Evolutionary conservation across 83 land plant genomes (phyloP).

Genomic region (Larix sibirica): DNA sequence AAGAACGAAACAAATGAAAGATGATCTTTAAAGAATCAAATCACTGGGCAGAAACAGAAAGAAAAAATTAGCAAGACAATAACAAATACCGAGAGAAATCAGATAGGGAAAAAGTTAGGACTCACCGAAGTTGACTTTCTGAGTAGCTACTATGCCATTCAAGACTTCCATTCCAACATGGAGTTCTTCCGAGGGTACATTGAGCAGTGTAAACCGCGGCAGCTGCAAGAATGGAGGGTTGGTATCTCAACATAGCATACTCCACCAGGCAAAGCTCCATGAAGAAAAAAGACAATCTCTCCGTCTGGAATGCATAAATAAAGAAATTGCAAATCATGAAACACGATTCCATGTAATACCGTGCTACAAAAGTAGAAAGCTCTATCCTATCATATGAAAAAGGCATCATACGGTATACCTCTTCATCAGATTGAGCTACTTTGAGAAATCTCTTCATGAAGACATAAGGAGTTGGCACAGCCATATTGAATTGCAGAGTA

Average conservation of each 20-base stretch:
- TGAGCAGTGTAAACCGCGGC: conserved; percentile 92
- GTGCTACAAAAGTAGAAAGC: neutral
- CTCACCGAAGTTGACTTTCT: conserved; percentile 74
- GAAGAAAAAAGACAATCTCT: conserved; percentile 72
- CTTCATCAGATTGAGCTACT: conserved; percentile 69
- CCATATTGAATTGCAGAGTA: conserved; percentile 75
- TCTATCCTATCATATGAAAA: neutral
- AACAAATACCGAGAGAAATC: neutral
- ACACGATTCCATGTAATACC: neutral
- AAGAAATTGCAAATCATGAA: neutral
- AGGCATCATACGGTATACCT: conserved; percentile 34
- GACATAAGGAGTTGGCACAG: conserved; percentile 87
- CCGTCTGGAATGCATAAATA: conserved; percentile 43
- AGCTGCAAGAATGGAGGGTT: conserved; percentile 87
- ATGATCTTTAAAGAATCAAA: neutral
- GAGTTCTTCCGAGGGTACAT: conserved; percentile 50
- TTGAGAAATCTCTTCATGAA: conserved; percentile 85
- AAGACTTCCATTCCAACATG: conserved; percentile 67
- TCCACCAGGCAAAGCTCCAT: conserved; percentile 88
- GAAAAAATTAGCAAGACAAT: neutral
- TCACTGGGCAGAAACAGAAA: neutral
- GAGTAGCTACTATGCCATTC: conserved; percentile 70
- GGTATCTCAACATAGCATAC: conserved; percentile 79
- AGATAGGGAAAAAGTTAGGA: neutral
- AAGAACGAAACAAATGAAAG: neutral